Evolutionary conservation across 495 filamentous ascomycete species (phyloP).

Genomic region (Trichoderma erinaceum): DNA sequence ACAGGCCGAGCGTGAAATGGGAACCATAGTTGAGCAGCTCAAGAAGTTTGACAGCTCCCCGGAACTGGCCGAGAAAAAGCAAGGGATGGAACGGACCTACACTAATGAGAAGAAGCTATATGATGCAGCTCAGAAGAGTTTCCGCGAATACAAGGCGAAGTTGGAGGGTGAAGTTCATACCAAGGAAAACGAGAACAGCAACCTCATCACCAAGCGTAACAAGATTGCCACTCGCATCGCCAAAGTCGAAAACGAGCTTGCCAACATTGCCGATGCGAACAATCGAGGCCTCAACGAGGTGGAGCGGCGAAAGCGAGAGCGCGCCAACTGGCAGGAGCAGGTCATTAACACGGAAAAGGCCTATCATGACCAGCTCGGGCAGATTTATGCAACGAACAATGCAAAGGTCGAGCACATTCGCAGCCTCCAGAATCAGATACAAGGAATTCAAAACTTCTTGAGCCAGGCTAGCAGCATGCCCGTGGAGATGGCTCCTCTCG

Average conservation of each 20-base stretch:
- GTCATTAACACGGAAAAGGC: conserved; percentile 51
- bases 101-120: conserved; percentile 58
- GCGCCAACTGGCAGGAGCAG: conserved; percentile 59
- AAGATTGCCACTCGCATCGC: conserved; percentile 67
- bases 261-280: conserved; percentile 70
- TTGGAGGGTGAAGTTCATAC: conserved; percentile 58
- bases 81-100: conserved; percentile 54
- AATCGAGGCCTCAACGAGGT: conserved; percentile 67
- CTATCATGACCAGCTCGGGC: conserved; percentile 32
- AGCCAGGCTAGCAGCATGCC: conserved; percentile 37
- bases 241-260: conserved; percentile 72
- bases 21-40: conserved; percentile 55
- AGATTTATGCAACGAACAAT: conserved; percentile 31
- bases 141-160: conserved; percentile 55
- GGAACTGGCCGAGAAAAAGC: conserved; percentile 56
- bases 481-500: conserved; percentile 24
- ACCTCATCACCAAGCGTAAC: conserved; percentile 68
- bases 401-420: conserved; percentile 37
- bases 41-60: conserved; percentile 63
- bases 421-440: conserved; percentile 33
- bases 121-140: conserved; percentile 51
- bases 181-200: conserved; percentile 59
- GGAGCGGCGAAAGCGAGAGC: conserved; percentile 64
- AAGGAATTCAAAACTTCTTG: not conserved
- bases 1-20: conserved; percentile 67